Conservation (phyloP, 192 early-diverging fungal species). For the Umbelopsis vinacea region DNA sequence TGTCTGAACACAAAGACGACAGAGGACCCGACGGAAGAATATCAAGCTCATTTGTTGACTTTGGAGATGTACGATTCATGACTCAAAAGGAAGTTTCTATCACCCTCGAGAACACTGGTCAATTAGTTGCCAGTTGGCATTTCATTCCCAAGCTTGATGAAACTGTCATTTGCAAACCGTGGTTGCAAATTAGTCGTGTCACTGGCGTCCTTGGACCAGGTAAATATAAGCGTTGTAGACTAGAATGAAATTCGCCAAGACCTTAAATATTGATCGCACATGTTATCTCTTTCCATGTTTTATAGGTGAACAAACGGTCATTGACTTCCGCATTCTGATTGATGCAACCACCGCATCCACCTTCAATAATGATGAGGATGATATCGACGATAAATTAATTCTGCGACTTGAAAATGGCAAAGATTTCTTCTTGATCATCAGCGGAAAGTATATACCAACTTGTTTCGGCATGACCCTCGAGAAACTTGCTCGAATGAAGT, state of each 20-base stretch:
- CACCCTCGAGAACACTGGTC: slow-evolving; percentile 74
- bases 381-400: slow-evolving; percentile 78
- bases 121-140: slow-evolving; percentile 72
- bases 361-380: slow-evolving; percentile 63
- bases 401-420: slow-evolving; percentile 80
- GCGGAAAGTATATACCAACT: slow-evolving; percentile 70
- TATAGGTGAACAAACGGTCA: slow-evolving; percentile 59
- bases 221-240: slow-evolving; percentile 25
- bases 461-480: slow-evolving; percentile 79
- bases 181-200: slow-evolving; percentile 71
- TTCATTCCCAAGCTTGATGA: slow-evolving; percentile 76
- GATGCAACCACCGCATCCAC: slow-evolving; percentile 48
- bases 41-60: slow-evolving; percentile 62
- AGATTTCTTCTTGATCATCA: slow-evolving; percentile 83
- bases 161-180: slow-evolving; percentile 62
- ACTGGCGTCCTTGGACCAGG: slow-evolving; percentile 78
- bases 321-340: slow-evolving; percentile 65
- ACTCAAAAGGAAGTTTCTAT: slow-evolving; percentile 55
- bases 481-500: slow-evolving; percentile 60
- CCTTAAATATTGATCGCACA: neutral
- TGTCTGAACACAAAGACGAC: slow-evolving; percentile 85
- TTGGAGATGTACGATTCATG: slow-evolving; percentile 68
- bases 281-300: too few species aligned
- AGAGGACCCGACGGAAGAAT: slow-evolving; percentile 70
- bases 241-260: neutral